A percentile compares a stretch with the other conserved stretches of the same genome.
Evolutionary conservation across 352 stramenopile genomes (phyloP).

Genomic region (Phytophthora cryptogea): DNA sequence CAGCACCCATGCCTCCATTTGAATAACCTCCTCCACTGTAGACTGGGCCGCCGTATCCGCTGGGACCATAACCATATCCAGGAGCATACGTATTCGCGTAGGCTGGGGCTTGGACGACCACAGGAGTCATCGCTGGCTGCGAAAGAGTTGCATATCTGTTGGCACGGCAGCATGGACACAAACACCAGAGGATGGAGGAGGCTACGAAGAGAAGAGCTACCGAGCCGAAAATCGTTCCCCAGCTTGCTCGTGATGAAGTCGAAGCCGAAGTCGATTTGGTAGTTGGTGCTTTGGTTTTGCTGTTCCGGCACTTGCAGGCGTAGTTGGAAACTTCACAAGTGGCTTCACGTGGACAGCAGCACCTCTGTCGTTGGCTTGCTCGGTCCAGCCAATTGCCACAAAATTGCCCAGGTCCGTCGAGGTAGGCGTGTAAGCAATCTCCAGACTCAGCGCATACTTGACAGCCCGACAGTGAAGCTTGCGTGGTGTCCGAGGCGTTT

Average conservation of each 20-base stretch:
- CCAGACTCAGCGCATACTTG: slow-evolving; percentile 27
- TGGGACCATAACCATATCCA: slow-evolving; percentile 13
- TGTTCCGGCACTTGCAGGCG: slow-evolving; percentile 28
- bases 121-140: slow-evolving; percentile 22
- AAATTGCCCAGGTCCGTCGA: slow-evolving; percentile 30
- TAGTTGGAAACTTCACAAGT: slow-evolving; percentile 37
- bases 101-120: slow-evolving; percentile 17
- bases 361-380: slow-evolving; percentile 30
- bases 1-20: slow-evolving; percentile 25
- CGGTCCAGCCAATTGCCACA: slow-evolving; percentile 39
- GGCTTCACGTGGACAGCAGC: slow-evolving; percentile 35
- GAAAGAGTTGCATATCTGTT: slow-evolving; percentile 19
- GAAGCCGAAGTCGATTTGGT: not conserved
- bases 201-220: slow-evolving; percentile 15
- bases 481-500: slow-evolving; percentile 17
- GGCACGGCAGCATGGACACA: slow-evolving; percentile 32
- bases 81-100: slow-evolving; percentile 20
- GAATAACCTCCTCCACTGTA: slow-evolving; percentile 27
- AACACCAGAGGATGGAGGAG: slow-evolving; percentile 28
- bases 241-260: slow-evolving; percentile 13
- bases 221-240: slow-evolving; percentile 15
- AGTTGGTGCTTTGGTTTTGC: slow-evolving; percentile 19
- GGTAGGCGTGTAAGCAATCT: slow-evolving; percentile 35
- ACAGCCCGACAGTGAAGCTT: slow-evolving; percentile 30
- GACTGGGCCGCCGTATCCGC: slow-evolving; percentile 14